phyloP scores from a whole-genome alignment of 345 rosid genomes.

The Camelina neglecta region DNA sequence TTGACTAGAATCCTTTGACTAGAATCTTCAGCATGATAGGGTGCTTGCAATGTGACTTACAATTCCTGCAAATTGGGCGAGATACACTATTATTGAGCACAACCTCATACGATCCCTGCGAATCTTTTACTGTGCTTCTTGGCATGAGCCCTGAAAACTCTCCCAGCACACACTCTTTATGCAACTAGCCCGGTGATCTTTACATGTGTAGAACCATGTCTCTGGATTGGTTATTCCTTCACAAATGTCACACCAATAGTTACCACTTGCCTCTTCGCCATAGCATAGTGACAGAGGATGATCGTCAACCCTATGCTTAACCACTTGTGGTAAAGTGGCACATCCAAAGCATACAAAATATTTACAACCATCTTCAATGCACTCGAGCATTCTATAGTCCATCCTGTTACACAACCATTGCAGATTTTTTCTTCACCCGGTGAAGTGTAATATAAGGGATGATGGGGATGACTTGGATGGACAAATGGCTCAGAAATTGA shows the following conservation, averaged over 20 bases:
- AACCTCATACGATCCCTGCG: not conserved
- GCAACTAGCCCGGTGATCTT: not conserved
- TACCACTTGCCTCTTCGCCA: not conserved
- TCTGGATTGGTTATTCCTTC: not conserved
- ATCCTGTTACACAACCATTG: not conserved
- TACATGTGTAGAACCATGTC: constrained; percentile 20
- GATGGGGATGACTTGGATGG: not conserved
- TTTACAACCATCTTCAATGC: not conserved
- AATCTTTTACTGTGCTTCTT: not conserved
- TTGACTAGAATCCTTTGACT: too few species aligned
- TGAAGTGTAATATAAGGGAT: not conserved
- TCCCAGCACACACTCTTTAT: not conserved
- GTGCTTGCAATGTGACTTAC: not conserved
- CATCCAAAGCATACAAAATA: not conserved
- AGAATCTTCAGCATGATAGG: constrained; percentile 1
- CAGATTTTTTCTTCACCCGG: not conserved
- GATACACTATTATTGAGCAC: not conserved
- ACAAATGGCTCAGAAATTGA: not conserved
- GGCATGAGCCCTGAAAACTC: constrained; percentile 2
- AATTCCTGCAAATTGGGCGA: not conserved
- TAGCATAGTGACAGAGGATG: constrained; percentile 1
- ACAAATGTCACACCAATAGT: not conserved
- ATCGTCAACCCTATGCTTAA: too few species aligned
- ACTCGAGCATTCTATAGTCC: not conserved
- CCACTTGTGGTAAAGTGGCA: not conserved